These are phyloP conservation scores for Xanthoparmelia taractica DNA, from an alignment of 495 filamentous ascomycete genomes.

Conservation along the genomic window DNA sequence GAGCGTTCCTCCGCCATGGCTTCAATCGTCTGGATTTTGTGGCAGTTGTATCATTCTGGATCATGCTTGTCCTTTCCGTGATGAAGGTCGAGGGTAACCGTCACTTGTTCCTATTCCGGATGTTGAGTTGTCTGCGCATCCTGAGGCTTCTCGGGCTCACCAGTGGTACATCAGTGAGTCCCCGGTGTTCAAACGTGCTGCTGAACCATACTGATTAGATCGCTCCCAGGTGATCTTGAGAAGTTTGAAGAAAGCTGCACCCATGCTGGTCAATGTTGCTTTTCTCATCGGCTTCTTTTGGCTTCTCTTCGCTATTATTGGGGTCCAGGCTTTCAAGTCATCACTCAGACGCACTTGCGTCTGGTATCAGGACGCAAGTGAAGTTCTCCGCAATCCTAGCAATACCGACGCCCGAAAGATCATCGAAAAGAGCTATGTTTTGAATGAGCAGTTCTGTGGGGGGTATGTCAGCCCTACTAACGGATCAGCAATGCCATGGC, in stretches of 20 bases:
- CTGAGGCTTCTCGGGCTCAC: slow-evolving; percentile 81
- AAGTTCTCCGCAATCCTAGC: slow-evolving; percentile 4
- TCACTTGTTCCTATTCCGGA: slow-evolving; percentile 84
- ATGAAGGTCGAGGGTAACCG: slow-evolving; percentile 55
- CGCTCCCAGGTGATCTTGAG: slow-evolving; percentile 67
- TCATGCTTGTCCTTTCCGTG: slow-evolving; percentile 66
- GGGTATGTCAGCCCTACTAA: slow-evolving; percentile 61
- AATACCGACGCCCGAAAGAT: slow-evolving; percentile 22
- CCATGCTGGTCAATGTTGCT: slow-evolving; percentile 86
- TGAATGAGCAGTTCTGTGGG: slow-evolving; percentile 69
- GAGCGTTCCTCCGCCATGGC: slow-evolving; percentile 87
- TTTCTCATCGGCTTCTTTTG: slow-evolving; percentile 98
- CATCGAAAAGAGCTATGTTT: slow-evolving; percentile 31
- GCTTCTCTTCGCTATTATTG: slow-evolving; percentile 95
- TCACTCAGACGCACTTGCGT: slow-evolving; percentile 82
- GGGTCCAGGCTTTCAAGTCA: slow-evolving; percentile 95
- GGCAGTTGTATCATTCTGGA: slow-evolving; percentile 94
- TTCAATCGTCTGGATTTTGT: slow-evolving; percentile 96
- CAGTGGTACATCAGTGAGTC: slow-evolving; percentile 71
- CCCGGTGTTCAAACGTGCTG: slow-evolving; percentile 2
- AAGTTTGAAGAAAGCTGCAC: slow-evolving; percentile 91
- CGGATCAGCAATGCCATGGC: slow-evolving; percentile 56
- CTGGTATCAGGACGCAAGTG: slow-evolving; percentile 54
- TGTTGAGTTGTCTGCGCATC: slow-evolving; percentile 92
- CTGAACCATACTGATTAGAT: slow-evolving; percentile 23